Base-by-base conservation (phyloP, 495 filamentous ascomycete species). In the Filosporella fistucella region DNA sequence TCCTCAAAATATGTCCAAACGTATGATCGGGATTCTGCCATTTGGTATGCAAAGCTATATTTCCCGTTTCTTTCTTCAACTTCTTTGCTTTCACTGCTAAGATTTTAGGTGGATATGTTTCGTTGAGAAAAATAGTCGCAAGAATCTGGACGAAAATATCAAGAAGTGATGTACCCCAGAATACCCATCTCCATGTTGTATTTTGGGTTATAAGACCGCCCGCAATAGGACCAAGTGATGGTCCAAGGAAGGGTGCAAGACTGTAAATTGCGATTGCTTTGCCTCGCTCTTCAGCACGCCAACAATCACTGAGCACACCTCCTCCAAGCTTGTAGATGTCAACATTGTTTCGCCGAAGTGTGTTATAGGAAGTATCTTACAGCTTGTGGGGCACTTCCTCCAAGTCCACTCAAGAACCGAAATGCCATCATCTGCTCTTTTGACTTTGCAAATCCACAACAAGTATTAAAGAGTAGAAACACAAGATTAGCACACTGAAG, bases 141-240 rank as follows among this genome's bases (percentile, higher is more conserved):
- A 71, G 65, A 21, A 72, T 5, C 57, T 86, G 84, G 46, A 88
- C 74, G 11, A 78, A 21, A 1, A 59, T 77, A 54, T 80, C 78
- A 23, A 24, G 6, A 5, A 24, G 83, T 1, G 80, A 75, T 8
- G 77, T 78, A 7, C 73, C 65, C 60, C 75, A 77, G 66, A 89
- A 88, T 21, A 77, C 67, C 85, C 84, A 89, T 29, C 82, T 70
- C 85, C 84, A 88, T 1, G 72, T 80, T 10, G 75, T 82, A 37
- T 82, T 78, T 59, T 85, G 66, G 1, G 82, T 71, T 28, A 90
- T 84, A 61, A 85, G 85, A 1, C 71, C 80, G 13, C 80, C 67
- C 0, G 71, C 76, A 18, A 86, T 74, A 1, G 82, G 81, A 3
- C 82, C 82, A 1, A 85, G 51, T 0, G 79, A 80, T 8, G 84